A percentile compares a stretch with the other conserved stretches of the same genome.
Conservation (phyloP, 352 stramenopile species). For the Pythium aquatile region DNA sequence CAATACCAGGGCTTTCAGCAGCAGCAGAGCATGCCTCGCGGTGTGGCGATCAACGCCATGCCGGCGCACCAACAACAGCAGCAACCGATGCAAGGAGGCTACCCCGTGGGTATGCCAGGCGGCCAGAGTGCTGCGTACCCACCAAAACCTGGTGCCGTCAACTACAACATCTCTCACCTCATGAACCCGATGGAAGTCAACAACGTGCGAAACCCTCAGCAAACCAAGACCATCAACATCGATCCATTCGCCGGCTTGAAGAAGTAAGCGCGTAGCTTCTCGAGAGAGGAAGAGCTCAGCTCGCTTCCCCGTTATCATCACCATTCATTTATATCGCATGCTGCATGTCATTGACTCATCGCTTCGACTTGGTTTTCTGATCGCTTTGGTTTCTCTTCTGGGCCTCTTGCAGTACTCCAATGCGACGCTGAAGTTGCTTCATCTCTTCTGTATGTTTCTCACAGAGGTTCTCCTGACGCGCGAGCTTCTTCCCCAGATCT, state of each 20-base stretch:
- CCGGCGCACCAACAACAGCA: constrained; percentile 18
- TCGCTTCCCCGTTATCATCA: not conserved
- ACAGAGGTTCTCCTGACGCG: constrained; percentile 20
- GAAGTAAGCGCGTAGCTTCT: not conserved
- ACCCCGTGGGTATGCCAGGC: not conserved
- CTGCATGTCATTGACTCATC: not conserved
- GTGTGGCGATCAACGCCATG: constrained; percentile 5
- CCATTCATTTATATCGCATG: not conserved
- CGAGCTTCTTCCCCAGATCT: constrained; percentile 27
- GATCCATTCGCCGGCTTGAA: constrained; percentile 70
- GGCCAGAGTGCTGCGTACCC: constrained; percentile 6
- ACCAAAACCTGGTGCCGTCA: constrained; percentile 33
- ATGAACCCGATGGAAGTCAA: constrained; percentile 77
- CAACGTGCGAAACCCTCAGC: constrained; percentile 35
- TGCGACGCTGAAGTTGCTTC: constrained; percentile 17
- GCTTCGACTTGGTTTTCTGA: not conserved
- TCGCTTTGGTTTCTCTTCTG: constrained; percentile 6
- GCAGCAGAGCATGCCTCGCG: constrained; percentile 15
- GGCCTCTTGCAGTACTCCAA: constrained; percentile 13
- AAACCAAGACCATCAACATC: constrained; percentile 78
- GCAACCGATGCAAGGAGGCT: constrained; percentile 14
- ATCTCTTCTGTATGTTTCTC: constrained; percentile 19
- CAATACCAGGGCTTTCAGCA: constrained; percentile 17
- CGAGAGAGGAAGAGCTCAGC: not conserved
- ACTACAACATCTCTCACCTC: constrained; percentile 83